phyloP scores from a whole-genome alignment of 73 alveolate genomes.

The Tetrahymena malaccensis region DNA sequence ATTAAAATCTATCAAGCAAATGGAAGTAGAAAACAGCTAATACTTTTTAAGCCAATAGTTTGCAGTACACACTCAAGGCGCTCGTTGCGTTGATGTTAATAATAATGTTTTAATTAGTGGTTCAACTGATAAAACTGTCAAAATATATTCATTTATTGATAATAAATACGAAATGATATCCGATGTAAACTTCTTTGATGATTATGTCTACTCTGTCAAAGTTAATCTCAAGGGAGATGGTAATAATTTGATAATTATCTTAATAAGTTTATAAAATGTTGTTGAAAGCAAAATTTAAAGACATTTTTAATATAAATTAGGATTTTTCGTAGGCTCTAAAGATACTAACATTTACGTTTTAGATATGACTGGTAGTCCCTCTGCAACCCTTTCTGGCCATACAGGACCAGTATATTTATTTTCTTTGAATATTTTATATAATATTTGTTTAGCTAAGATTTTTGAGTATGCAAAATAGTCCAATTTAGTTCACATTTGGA shows the following conservation, averaged over 20 bases:
- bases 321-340: conserved; percentile 84
- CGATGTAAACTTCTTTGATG: conserved; percentile 58
- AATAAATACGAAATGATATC: conserved; percentile 42
- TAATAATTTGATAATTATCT: neutral
- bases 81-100: neutral
- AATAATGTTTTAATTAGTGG: neutral
- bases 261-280: conserved; percentile 9
- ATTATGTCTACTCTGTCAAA: conserved; percentile 53
- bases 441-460: neutral
- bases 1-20: neutral
- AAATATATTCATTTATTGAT: neutral
- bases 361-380: conserved; percentile 84
- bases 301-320: conserved; percentile 7
- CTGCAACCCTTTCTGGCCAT: conserved; percentile 81
- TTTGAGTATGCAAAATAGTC: neutral
- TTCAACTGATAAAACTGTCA: conserved; percentile 29
- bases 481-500: neutral
- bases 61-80: neutral
- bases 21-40: neutral
- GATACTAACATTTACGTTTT: conserved; percentile 77
- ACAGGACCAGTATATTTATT: conserved; percentile 68
- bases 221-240: conserved; percentile 21
- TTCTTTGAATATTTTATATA: neutral
- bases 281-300: neutral
- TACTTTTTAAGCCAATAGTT: neutral